These are phyloP conservation scores for Daldinia grandis DNA, from an alignment of 495 filamentous ascomycete genomes.

Conservation along the genomic window DNA sequence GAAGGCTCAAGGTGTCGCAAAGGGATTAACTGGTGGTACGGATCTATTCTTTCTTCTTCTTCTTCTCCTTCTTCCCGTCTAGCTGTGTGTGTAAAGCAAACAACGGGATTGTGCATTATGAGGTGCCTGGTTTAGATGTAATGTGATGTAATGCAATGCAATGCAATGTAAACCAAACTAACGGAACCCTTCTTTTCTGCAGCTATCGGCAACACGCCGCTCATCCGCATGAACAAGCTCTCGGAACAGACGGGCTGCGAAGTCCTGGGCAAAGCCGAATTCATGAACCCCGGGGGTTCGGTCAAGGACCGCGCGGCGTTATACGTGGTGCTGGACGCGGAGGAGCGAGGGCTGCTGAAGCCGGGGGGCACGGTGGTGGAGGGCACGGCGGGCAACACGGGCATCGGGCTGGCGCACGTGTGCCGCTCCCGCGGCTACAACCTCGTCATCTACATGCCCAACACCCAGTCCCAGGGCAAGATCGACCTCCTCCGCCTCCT, in stretches of 20 bases:
- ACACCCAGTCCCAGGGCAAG: conserved; percentile 98
- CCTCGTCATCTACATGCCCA: conserved; percentile 98
- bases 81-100: background rate
- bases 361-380: conserved; percentile 95
- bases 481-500: conserved; percentile 90
- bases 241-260: conserved; percentile 94
- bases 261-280: conserved; percentile 95
- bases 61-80: background rate
- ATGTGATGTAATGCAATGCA: too few relatives aligned
- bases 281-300: conserved; percentile 96
- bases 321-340: conserved; percentile 92
- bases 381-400: conserved; percentile 96
- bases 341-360: conserved; percentile 80
- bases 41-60: background rate
- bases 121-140: too few relatives aligned
- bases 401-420: conserved; percentile 96
- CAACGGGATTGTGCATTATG: background rate
- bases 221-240: conserved; percentile 87
- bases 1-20: conserved; percentile 81
- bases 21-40: conserved; percentile 87
- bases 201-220: conserved; percentile 97
- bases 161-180: conserved; percentile 14
- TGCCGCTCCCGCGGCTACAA: conserved; percentile 93
- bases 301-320: conserved; percentile 97
- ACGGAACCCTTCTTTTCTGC: conserved; percentile 3